phyloP scores from a whole-genome alignment of 495 filamentous ascomycete genomes.

The Daldinia vernicosa region DNA sequence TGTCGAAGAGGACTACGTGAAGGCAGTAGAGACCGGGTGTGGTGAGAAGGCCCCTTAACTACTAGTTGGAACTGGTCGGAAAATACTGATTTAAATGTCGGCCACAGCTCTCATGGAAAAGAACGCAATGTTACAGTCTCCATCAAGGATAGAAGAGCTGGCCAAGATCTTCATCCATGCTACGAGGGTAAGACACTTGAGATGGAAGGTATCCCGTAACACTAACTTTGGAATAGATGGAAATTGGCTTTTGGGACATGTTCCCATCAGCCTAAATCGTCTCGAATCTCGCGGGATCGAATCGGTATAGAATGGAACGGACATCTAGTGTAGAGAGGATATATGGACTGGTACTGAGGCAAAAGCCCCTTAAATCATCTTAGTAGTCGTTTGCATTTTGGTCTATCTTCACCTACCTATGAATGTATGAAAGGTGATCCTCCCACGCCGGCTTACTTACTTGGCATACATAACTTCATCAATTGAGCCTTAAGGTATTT shows the following conservation, averaged over 20 bases:
- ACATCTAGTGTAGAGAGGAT: neutral
- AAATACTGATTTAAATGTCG: slow-evolving; percentile 37
- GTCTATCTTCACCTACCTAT: neutral
- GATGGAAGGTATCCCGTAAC: slow-evolving; percentile 12
- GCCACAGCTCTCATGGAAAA: slow-evolving; percentile 72
- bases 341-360: neutral
- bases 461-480: neutral
- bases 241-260: slow-evolving; percentile 92
- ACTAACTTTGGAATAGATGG: slow-evolving; percentile 67
- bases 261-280: slow-evolving; percentile 43
- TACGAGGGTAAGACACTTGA: slow-evolving; percentile 66
- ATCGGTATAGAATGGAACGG: neutral
- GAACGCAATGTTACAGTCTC: slow-evolving; percentile 73
- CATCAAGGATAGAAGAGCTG: slow-evolving; percentile 78
- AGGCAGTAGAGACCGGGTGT: slow-evolving; percentile 72
- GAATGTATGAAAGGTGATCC: neutral
- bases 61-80: neutral
- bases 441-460: neutral
- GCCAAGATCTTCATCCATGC: slow-evolving; percentile 85
- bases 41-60: slow-evolving; percentile 56
- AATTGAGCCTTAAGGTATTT: neutral
- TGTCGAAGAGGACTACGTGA: slow-evolving; percentile 75
- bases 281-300: neutral
- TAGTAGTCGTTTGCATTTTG: neutral
- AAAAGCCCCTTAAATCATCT: neutral